Evolutionary conservation across 208 protist species (phyloP).

Genomic region (Leishmania guyanensis): DNA sequence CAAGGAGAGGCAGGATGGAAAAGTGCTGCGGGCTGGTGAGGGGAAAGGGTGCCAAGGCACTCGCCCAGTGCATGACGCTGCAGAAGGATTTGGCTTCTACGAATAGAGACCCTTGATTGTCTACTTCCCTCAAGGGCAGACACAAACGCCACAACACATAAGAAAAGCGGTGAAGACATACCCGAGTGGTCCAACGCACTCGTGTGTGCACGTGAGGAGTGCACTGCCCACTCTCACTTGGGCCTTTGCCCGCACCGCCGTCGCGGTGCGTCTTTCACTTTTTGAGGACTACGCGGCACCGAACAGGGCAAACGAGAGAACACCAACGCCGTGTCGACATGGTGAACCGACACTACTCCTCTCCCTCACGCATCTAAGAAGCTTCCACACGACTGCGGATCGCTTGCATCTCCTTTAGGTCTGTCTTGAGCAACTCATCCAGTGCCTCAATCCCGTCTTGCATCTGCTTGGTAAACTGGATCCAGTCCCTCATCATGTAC

Average conservation of each 20-base stretch:
- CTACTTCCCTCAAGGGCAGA: background rate
- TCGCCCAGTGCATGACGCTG: too few relatives aligned
- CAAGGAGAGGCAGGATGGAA: background rate
- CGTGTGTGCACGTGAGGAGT: background rate
- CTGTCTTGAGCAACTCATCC: conserved; percentile 42
- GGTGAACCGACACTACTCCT: background rate
- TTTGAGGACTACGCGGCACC: background rate
- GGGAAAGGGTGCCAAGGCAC: background rate
- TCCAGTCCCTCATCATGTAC: conserved; percentile 46
- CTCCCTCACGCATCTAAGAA: background rate
- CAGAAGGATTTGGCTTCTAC: background rate
- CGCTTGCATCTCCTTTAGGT: conserved; percentile 49
- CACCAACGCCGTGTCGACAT: background rate
- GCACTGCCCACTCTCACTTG: background rate
- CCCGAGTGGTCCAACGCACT: background rate
- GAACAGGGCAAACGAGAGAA: background rate
- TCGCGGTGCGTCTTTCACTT: background rate
- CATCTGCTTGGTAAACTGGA: conserved; percentile 53
- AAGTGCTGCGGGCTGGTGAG: background rate
- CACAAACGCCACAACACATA: too few relatives aligned
- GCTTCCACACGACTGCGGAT: conserved; percentile 42
- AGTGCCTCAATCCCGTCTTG: conserved; percentile 64
- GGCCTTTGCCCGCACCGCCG: background rate
- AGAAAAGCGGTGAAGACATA: background rate
- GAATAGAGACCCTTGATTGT: background rate